Percentiles rank a stretch among this genome's conserved stretches.
Conservation (phyloP, 2,329 filamentous ascomycete species). For the Zalaria sp. region DNA sequence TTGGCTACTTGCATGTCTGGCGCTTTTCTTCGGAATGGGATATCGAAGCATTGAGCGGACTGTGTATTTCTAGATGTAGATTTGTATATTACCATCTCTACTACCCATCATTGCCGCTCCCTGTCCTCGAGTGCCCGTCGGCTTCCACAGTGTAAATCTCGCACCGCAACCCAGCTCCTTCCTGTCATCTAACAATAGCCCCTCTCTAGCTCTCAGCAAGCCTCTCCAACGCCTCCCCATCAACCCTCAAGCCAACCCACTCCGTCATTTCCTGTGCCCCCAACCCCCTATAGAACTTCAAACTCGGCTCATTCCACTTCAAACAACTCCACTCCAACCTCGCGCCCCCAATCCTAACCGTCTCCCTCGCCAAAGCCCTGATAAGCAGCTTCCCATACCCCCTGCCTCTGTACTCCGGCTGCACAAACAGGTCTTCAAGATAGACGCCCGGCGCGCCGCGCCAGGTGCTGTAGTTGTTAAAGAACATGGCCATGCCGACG, state of each 20-base stretch:
- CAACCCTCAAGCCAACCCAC: constrained; percentile 65
- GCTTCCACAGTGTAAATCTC: too few species aligned
- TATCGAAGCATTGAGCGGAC: too few species aligned
- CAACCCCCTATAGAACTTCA: constrained; percentile 60
- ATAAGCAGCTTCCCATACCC: constrained; percentile 72
- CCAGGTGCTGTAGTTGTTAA: constrained; percentile 96
- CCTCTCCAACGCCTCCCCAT: constrained; percentile 48
- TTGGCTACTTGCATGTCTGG: too few species aligned
- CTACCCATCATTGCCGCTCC: too few species aligned
- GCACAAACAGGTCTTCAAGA: constrained; percentile 85
- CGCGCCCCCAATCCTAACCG: constrained; percentile 54
- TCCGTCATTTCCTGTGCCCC: constrained; percentile 54
- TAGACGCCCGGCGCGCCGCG: constrained; percentile 75
- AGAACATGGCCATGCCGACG: constrained; percentile 79
- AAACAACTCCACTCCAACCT: constrained; percentile 83
- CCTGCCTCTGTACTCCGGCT: constrained; percentile 51
- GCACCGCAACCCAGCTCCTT: too few species aligned
- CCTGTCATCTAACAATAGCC: not conserved
- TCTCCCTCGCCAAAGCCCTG: constrained; percentile 64
- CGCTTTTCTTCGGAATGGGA: too few species aligned
- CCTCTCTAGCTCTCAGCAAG: constrained; percentile 29
- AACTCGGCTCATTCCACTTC: constrained; percentile 84
- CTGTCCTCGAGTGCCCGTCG: too few species aligned
- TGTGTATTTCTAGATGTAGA: not conserved
- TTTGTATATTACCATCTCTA: not conserved